Evolutionary conservation across 2,329 filamentous ascomycete genomes (phyloP).

Genomic region (Beauveria australis): DNA sequence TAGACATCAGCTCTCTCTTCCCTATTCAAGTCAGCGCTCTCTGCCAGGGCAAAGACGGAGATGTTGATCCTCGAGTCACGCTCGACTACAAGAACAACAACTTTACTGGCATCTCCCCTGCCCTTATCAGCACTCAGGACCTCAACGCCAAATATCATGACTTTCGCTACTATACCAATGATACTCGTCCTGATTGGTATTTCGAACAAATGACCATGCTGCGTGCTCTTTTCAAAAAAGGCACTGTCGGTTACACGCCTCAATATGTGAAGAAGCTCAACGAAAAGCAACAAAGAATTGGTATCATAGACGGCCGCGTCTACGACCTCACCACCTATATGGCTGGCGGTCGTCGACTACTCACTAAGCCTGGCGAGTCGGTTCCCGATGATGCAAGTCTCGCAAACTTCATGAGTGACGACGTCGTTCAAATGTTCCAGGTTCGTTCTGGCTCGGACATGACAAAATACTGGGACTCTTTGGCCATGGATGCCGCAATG

Average conservation of each 20-base stretch:
- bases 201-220: slow-evolving; percentile 77
- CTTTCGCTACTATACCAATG: slow-evolving; percentile 77
- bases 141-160: slow-evolving; percentile 79
- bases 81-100: slow-evolving; percentile 79
- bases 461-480: slow-evolving; percentile 70
- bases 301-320: slow-evolving; percentile 67
- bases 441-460: slow-evolving; percentile 69
- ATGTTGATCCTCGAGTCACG: slow-evolving; percentile 61
- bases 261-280: slow-evolving; percentile 67
- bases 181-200: slow-evolving; percentile 86
- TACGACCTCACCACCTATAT: slow-evolving; percentile 88
- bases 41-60: slow-evolving; percentile 67
- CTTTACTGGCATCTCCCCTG: slow-evolving; percentile 53
- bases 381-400: slow-evolving; percentile 41
- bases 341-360: slow-evolving; percentile 60
- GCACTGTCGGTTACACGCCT: slow-evolving; percentile 74
- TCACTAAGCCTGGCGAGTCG: slow-evolving; percentile 45
- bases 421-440: slow-evolving; percentile 70
- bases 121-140: slow-evolving; percentile 58
- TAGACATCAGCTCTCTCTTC: slow-evolving; percentile 82
- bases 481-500: slow-evolving; percentile 48
- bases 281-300: slow-evolving; percentile 59
- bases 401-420: slow-evolving; percentile 71
- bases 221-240: slow-evolving; percentile 73
- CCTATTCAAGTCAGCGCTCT: slow-evolving; percentile 90